Conservation (phyloP, 768 basidiomycete genomes). For the Ephemerocybe angulata region DNA sequence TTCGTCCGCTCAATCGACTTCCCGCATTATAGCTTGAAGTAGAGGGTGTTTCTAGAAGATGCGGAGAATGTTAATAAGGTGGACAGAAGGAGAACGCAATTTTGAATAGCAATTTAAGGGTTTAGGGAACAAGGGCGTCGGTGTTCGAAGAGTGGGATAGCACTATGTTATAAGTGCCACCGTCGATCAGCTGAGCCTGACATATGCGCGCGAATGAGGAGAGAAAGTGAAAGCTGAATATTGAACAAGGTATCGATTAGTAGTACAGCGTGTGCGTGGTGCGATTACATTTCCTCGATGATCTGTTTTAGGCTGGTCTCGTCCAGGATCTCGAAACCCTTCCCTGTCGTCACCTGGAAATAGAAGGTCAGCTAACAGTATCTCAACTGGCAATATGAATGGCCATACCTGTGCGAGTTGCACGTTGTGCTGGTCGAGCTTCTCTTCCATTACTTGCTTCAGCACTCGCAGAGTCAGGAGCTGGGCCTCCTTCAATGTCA, state of each 20-base stretch:
- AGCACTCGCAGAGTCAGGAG: slow-evolving; percentile 80
- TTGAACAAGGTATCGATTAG: slow-evolving; percentile 3
- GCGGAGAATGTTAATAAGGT: not conserved
- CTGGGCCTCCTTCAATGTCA: slow-evolving; percentile 87
- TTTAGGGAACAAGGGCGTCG: not conserved
- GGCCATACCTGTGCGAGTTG: slow-evolving; percentile 82
- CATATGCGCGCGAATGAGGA: not conserved
- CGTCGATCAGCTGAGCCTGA: slow-evolving; percentile 8
- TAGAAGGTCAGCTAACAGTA: slow-evolving; percentile 3
- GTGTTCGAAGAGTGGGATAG: not conserved
- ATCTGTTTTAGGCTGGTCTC: slow-evolving; percentile 78
- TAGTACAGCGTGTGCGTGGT: slow-evolving; percentile 5
- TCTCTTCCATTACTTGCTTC: slow-evolving; percentile 99
- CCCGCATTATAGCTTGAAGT: slow-evolving; percentile 30
- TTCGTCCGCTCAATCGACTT: not conserved
- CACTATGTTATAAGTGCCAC: not conserved
- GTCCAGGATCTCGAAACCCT: slow-evolving; percentile 87
- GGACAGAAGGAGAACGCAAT: not conserved
- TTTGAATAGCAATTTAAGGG: not conserved
- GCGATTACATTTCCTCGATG: slow-evolving; percentile 74
- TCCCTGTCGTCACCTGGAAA: slow-evolving; percentile 67
- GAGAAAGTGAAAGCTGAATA: not conserved
- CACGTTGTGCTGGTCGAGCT: slow-evolving; percentile 97
- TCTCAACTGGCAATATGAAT: slow-evolving; percentile 8
- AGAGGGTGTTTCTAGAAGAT: slow-evolving; percentile 6